Conservation (phyloP, 768 basidiomycete genomes). For the Mycena filopes region DNA sequence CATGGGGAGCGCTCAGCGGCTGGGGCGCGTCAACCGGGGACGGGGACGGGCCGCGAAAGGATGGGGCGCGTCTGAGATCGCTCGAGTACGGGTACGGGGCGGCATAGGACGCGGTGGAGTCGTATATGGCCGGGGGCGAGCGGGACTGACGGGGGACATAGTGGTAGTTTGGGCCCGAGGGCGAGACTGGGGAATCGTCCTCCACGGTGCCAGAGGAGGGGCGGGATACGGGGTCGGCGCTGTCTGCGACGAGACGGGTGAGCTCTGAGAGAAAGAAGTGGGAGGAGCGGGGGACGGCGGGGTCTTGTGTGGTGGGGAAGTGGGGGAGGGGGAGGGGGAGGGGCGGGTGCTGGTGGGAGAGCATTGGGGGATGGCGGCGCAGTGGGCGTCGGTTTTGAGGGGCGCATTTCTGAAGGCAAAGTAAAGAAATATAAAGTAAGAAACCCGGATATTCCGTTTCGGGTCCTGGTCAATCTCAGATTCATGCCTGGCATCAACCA, state of each 20-base stretch:
- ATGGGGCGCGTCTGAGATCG: constrained; percentile 21
- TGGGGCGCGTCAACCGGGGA: constrained; percentile 54
- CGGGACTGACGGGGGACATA: constrained; percentile 46
- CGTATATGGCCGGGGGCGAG: constrained; percentile 39
- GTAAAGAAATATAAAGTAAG: background rate
- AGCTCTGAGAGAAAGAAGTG: constrained; percentile 38
- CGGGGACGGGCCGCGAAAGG: constrained; percentile 42
- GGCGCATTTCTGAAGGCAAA: constrained; percentile 7
- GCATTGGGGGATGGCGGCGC: constrained; percentile 11
- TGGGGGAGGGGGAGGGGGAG: constrained; percentile 35
- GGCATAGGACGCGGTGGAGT: constrained; percentile 35
- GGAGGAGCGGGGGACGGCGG: constrained; percentile 26
- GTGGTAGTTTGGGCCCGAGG: constrained; percentile 42
- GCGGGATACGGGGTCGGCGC: constrained; percentile 37
- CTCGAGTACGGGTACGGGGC: constrained; percentile 34
- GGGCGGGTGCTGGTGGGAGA: constrained; percentile 36
- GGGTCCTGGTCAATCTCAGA: background rate
- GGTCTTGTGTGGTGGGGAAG: constrained; percentile 32
- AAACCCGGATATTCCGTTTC: constrained; percentile 4
- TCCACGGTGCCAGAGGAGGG: constrained; percentile 48
- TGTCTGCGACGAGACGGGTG: constrained; percentile 36
- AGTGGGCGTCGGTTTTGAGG: constrained; percentile 22
- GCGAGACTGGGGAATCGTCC: constrained; percentile 49
- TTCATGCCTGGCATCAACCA: background rate
- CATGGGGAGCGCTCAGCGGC: constrained; percentile 53